Percentiles rank a stretch among this genome's conserved stretches.
These are phyloP conservation scores for Phytophthora fragariaefolia DNA, from an alignment of 352 stramenopile genomes.

Conservation along the genomic window DNA sequence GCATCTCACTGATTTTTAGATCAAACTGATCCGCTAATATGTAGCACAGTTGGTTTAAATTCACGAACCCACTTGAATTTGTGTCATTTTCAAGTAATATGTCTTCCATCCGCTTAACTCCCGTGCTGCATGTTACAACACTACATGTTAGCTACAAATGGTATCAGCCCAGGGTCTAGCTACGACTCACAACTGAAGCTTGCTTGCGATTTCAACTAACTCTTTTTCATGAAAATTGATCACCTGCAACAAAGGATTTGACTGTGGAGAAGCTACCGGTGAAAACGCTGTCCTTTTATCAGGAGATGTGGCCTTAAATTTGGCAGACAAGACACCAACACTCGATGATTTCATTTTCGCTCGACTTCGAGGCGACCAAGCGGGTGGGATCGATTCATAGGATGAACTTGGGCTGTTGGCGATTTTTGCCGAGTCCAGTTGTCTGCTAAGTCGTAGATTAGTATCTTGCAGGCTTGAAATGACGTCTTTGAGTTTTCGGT, in stretches of 20 bases:
- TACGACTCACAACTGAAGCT: slow-evolving; percentile 55
- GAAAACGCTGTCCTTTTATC: neutral
- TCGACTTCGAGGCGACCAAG: slow-evolving; percentile 20
- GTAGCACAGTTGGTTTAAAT: slow-evolving; percentile 57
- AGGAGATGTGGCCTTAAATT: slow-evolving; percentile 7
- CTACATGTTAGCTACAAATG: neutral
- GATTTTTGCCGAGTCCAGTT: slow-evolving; percentile 28
- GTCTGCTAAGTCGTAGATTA: slow-evolving; percentile 52
- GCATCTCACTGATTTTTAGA: slow-evolving; percentile 39
- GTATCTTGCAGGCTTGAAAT: slow-evolving; percentile 52
- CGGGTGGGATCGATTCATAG: neutral
- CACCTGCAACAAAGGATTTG: slow-evolving; percentile 12
- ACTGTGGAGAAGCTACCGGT: neutral
- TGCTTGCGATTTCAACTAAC: slow-evolving; percentile 52
- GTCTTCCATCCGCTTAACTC: slow-evolving; percentile 55
- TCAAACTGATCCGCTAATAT: slow-evolving; percentile 45
- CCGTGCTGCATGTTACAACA: slow-evolving; percentile 23
- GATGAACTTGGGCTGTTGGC: slow-evolving; percentile 1
- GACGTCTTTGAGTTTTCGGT: slow-evolving; percentile 46
- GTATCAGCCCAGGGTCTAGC: neutral
- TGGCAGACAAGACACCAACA: slow-evolving; percentile 15
- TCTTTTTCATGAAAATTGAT: slow-evolving; percentile 54
- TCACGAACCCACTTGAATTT: slow-evolving; percentile 48
- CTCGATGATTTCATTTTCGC: neutral
- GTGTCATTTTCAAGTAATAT: slow-evolving; percentile 38